Percentiles rank a stretch among this genome's conserved stretches.
These are phyloP conservation scores for Oryza meridionalis DNA, from an alignment of 176 grass and related monocot genomes.

Conservation along the genomic window DNA sequence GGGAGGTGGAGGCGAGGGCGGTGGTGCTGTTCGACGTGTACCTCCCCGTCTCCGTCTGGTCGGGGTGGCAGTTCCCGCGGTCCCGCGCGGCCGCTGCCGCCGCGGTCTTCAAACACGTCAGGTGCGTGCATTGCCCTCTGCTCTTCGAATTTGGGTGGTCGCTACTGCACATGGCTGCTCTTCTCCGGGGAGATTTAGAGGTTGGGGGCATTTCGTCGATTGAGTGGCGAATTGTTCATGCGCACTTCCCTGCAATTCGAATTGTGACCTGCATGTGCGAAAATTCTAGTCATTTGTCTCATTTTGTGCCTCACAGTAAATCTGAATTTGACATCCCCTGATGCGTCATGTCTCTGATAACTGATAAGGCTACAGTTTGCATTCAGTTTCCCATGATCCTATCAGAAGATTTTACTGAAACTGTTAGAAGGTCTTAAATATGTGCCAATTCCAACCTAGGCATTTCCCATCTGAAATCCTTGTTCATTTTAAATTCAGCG, in stretches of 20 bases:
- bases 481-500: neutral
- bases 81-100: slow-evolving; percentile 43
- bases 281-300: neutral
- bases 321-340: neutral
- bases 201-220: neutral
- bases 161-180: neutral
- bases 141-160: neutral
- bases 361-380: neutral
- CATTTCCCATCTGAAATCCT: neutral
- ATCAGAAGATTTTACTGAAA: neutral
- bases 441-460: neutral
- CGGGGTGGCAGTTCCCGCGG: slow-evolving; percentile 76
- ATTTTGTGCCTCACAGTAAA: neutral
- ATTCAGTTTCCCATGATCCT: neutral
- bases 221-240: neutral
- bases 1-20: slow-evolving; percentile 46
- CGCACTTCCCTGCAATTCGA: neutral
- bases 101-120: slow-evolving; percentile 81
- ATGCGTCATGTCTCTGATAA: neutral
- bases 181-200: neutral
- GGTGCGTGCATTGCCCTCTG: slow-evolving; percentile 36
- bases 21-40: slow-evolving; percentile 78
- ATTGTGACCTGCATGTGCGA: neutral
- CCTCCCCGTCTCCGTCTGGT: slow-evolving; percentile 67
- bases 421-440: neutral